Conservation (phyloP, 345 rosid species). For the Euphorbia peplus region DNA sequence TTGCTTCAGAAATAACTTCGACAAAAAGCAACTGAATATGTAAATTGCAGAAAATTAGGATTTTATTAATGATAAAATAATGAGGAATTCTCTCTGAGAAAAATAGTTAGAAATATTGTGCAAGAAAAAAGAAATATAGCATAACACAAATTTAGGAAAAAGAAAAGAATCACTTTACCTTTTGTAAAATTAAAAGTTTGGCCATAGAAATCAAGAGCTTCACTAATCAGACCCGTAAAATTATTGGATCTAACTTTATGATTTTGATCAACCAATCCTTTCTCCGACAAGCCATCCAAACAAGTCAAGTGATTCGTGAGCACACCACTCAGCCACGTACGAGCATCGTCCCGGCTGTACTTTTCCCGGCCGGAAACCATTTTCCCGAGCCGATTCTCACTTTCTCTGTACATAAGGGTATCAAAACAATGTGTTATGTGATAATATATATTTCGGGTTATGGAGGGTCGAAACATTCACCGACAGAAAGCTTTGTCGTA, state of each 20-base stretch:
- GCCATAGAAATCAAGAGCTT: conserved; percentile 44
- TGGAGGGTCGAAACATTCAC: too few relatives aligned
- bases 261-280: conserved; percentile 17
- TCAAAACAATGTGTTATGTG: too few relatives aligned
- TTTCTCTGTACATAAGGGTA: conserved; percentile 19
- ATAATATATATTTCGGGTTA: too few relatives aligned
- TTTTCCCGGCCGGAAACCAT: conserved; percentile 26
- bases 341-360: conserved; percentile 43
- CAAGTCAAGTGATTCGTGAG: conserved; percentile 54
- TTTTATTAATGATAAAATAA: too few relatives aligned
- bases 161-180: conserved; percentile 19
- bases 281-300: conserved; percentile 49
- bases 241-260: conserved; percentile 18
- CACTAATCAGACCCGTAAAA: conserved; percentile 35
- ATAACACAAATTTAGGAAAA: too few relatives aligned
- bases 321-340: conserved; percentile 57
- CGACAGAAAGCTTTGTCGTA: too few relatives aligned
- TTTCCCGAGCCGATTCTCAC: conserved; percentile 44
- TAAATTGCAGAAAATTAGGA: too few relatives aligned
- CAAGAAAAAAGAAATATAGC: too few relatives aligned
- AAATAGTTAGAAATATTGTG: too few relatives aligned
- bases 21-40: too few relatives aligned
- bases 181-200: conserved; percentile 8
- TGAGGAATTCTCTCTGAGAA: too few relatives aligned
- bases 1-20: too few relatives aligned